Conservation (phyloP, 805 yeast species). For the Cyberlindnera mississippiensis region DNA sequence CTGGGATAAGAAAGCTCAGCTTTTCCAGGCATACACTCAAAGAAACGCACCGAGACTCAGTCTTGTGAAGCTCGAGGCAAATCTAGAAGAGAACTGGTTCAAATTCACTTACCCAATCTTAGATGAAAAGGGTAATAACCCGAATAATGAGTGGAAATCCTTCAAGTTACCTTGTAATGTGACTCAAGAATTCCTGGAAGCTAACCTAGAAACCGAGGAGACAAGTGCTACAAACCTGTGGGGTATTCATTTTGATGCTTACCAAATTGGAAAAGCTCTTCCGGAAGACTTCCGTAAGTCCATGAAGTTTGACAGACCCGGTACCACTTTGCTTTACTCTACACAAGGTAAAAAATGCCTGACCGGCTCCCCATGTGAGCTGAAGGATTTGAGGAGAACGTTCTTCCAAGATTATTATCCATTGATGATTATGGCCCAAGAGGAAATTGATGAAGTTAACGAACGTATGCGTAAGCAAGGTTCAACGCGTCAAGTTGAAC, state of each 20-base stretch:
- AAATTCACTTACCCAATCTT: constrained; percentile 20
- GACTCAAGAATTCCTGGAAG: constrained; percentile 15
- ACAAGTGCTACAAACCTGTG: constrained; percentile 15
- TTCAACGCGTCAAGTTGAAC: constrained; percentile 9
- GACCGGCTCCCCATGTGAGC: constrained; percentile 17
- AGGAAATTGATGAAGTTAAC: constrained; percentile 16
- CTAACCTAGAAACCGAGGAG: constrained; percentile 6
- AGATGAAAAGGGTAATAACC: constrained; percentile 5
- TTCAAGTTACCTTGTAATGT: constrained; percentile 22
- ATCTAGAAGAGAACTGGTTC: constrained; percentile 20
- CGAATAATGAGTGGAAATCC: neutral
- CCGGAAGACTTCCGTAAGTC: constrained; percentile 18
- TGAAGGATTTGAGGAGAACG: constrained; percentile 12
- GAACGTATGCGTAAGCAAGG: constrained; percentile 2
- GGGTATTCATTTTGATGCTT: constrained; percentile 18
- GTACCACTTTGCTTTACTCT: constrained; percentile 18
- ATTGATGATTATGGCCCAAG: constrained; percentile 15
- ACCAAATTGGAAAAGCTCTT: constrained; percentile 19
- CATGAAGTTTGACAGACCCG: constrained; percentile 19
- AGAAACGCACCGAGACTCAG: constrained; percentile 17
- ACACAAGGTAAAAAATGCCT: constrained; percentile 17
- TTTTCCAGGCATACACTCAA: constrained; percentile 17
- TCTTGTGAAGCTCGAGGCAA: constrained; percentile 13
- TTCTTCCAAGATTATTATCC: constrained; percentile 26
- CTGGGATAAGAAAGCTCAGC: constrained; percentile 16